Evolutionary conservation across 257 asterid genomes (phyloP), one percentile per base, ranked within the genome.

Genomic region (Fraxinus americana): DNA sequence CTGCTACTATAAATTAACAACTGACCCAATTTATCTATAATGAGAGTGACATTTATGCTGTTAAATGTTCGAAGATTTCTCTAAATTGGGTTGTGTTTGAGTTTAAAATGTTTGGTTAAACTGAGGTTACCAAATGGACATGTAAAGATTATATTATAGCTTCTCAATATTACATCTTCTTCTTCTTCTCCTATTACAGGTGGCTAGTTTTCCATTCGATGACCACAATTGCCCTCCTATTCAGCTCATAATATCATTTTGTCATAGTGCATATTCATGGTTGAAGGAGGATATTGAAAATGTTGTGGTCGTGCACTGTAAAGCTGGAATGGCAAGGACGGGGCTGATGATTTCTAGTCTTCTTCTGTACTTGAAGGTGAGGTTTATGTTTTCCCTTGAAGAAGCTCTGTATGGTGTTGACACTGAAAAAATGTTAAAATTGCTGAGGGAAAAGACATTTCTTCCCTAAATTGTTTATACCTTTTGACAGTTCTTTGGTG

Each of bases 231-330:
- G 98, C 82, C 99, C 99, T 73, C 99, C 98, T 43, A 80, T 96
- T 80, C 98, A 92, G 84, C 98, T 96, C 80, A 88, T 96, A 72
- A 89, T 84, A 82, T 92, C 90, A 17, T 96, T 96, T 88, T 96
- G 99, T 87, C 99, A 91, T 80, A 96, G 99, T 85, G 99, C 99
- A 19, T 96, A 96, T 87, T 96, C 97, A 59, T 96, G 98, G 99
- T 85, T 96, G 89, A 96, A 96, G 91, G 94, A 93, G 83, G 99
- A 96, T 84, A 96, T 96, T 82, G 98, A 96, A 83, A 93, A 96
- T 86, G 97, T 93, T 17, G 98, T 96, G 74, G 99, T 96, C 34
- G 99, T 96, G 81, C 99, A 96, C 84, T 96, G 99, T 85, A 96
- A 96, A 86, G 99, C 97, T 69, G 99, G 99, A 83, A 96, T 96